Conservation (phyloP, 148 eudicot genomes). For the Rhododendron ovatum region DNA sequence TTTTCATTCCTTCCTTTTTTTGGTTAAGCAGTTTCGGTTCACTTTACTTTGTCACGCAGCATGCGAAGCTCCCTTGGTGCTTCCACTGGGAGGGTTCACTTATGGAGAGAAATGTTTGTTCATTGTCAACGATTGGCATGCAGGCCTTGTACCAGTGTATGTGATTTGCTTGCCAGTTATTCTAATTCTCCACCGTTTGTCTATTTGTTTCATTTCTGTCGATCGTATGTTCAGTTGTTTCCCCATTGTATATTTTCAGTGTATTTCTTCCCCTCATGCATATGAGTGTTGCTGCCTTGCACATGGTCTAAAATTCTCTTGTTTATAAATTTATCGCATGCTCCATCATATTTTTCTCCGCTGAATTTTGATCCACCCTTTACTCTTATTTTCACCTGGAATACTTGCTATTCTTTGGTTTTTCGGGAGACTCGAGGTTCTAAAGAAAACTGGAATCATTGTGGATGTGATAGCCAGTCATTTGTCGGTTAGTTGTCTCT, state of each 20-base stretch:
- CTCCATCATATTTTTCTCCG: not conserved
- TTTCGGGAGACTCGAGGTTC: not conserved
- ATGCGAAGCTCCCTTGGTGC: constrained; percentile 97
- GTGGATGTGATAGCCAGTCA: not conserved
- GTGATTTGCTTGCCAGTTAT: constrained; percentile 19
- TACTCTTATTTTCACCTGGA: not conserved
- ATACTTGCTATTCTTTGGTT: not conserved
- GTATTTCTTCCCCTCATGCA: not conserved
- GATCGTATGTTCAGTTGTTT: not conserved
- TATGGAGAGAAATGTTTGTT: constrained; percentile 88
- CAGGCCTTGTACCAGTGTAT: constrained; percentile 92
- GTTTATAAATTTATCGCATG: not conserved
- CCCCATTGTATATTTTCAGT: not conserved
- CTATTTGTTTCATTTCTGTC: not conserved
- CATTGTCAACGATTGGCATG: constrained; percentile 99
- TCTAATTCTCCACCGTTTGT: not conserved
- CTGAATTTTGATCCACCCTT: not conserved
- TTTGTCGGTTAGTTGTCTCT: not conserved
- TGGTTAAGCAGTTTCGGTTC: constrained; percentile 79
- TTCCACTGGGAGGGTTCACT: constrained; percentile 89
- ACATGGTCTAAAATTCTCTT: not conserved
- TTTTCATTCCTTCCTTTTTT: constrained; percentile 7
- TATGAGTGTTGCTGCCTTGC: not conserved
- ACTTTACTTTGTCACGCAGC: constrained; percentile 95
- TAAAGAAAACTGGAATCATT: not conserved